Percentiles rank a stretch among this genome's conserved stretches.
phyloP scores from a whole-genome alignment of 768 basidiomycete genomes.

The Cystoderma amianthinum region DNA sequence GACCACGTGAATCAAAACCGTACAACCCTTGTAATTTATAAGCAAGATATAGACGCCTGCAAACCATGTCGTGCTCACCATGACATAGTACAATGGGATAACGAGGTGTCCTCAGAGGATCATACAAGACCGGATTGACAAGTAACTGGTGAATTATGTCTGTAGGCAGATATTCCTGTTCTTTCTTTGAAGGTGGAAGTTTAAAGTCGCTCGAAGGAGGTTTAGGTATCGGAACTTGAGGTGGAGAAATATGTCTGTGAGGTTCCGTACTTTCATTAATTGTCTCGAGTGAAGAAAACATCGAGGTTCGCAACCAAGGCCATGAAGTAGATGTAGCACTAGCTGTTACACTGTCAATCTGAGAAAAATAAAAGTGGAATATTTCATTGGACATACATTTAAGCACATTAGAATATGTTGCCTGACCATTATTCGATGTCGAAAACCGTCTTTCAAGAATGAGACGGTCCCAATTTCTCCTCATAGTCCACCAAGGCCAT shows the following conservation, averaged over 20 bases:
- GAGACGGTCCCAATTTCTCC: conserved; percentile 15
- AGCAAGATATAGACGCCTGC: neutral
- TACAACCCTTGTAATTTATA: conserved; percentile 63
- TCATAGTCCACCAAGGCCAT: conserved; percentile 22
- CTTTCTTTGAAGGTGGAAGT: conserved; percentile 9
- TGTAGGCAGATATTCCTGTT: conserved; percentile 11
- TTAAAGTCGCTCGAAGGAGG: conserved; percentile 6
- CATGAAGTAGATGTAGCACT: conserved; percentile 9
- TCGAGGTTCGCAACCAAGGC: conserved; percentile 21
- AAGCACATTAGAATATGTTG: conserved; percentile 1
- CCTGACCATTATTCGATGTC: too few species aligned
- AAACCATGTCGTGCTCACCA: conserved; percentile 43
- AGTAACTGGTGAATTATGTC: conserved; percentile 69
- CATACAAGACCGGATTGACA: conserved; percentile 67
- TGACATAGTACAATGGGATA: conserved; percentile 95
- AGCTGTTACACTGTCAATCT: conserved; percentile 5
- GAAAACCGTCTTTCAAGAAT: neutral
- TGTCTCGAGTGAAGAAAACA: conserved; percentile 12
- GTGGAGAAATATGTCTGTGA: conserved; percentile 13
- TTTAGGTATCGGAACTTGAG: conserved; percentile 8
- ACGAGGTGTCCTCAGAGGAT: conserved; percentile 74
- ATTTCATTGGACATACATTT: neutral
- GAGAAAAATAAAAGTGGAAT: neutral
- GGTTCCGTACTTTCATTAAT: conserved; percentile 3
- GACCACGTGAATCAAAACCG: conserved; percentile 90